Percentiles rank a stretch among this genome's conserved stretches.
Evolutionary conservation across 2,329 filamentous ascomycete genomes (phyloP).

Genomic region (Fusarium bactridioides): DNA sequence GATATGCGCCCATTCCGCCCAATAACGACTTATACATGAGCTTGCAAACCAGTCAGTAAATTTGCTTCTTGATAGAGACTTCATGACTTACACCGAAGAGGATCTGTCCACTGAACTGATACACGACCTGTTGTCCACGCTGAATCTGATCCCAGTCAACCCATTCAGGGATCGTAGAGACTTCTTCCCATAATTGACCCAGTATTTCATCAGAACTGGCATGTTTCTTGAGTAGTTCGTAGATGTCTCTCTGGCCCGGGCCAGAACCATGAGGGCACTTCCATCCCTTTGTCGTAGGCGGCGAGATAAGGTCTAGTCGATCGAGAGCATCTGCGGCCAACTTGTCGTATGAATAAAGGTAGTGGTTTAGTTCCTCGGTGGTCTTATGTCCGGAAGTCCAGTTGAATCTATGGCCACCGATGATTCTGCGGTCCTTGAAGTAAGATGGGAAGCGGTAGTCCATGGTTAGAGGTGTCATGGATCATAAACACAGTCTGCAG

Average conservation of each 20-base stretch:
- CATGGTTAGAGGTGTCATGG: constrained; percentile 11
- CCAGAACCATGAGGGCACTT: constrained; percentile 42
- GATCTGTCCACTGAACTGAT: constrained; percentile 74
- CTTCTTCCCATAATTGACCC: constrained; percentile 68
- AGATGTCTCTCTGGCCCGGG: constrained; percentile 63
- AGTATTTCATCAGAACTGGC: constrained; percentile 62
- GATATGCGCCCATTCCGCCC: constrained; percentile 75
- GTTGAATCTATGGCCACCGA: constrained; percentile 65
- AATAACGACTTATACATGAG: constrained; percentile 72
- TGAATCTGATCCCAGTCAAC: constrained; percentile 80
- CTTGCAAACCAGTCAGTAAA: constrained; percentile 28
- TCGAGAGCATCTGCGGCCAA: constrained; percentile 72
- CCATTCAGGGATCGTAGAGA: constrained; percentile 74
- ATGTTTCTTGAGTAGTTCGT: constrained; percentile 67
- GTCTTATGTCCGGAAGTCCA: constrained; percentile 72
- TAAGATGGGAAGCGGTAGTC: background rate
- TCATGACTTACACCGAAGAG: constrained; percentile 61
- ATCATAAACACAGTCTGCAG: background rate
- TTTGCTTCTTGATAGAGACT: background rate
- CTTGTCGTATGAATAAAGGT: constrained; percentile 73
- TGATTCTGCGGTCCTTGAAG: constrained; percentile 13
- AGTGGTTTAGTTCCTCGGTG: constrained; percentile 63
- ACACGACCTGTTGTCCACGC: constrained; percentile 79
- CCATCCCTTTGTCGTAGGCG: constrained; percentile 37
- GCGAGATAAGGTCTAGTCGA: constrained; percentile 67